Conservation (phyloP, 164 flowering plant species). For the Chimonanthus praecox region DNA sequence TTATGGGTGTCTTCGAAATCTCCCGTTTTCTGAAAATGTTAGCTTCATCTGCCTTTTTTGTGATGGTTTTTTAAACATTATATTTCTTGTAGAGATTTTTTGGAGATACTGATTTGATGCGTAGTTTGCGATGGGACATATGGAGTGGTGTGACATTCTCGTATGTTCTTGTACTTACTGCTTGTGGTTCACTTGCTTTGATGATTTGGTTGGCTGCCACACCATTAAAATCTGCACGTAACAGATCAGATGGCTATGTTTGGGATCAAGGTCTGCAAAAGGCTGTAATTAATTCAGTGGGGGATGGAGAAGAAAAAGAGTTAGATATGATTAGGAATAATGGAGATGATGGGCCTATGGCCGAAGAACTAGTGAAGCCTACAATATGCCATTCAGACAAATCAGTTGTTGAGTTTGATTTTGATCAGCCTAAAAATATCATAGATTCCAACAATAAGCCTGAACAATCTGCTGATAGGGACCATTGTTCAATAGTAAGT, state of each 20-base stretch:
- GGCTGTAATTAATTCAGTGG: conserved; percentile 18
- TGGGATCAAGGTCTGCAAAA: conserved; percentile 43
- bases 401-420: conserved; percentile 19
- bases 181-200: conserved; percentile 53
- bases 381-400: conserved; percentile 26
- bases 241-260: conserved; percentile 31
- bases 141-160: conserved; percentile 40
- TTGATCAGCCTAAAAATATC: conserved; percentile 47
- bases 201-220: conserved; percentile 87
- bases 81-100: conserved; percentile 71
- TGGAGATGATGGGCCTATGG: conserved; percentile 24
- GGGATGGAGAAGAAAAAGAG: conserved; percentile 30
- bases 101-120: conserved; percentile 84
- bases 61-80: conserved; percentile 60
- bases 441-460: conserved; percentile 43
- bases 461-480: conserved; percentile 26
- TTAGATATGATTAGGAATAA: conserved; percentile 15
- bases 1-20: conserved; percentile 69
- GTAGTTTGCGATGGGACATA: conserved; percentile 37
- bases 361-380: conserved; percentile 19
- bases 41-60: conserved; percentile 46
- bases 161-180: conserved; percentile 51
- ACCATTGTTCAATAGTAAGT: conserved; percentile 16
- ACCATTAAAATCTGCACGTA: conserved; percentile 76
- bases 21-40: conserved; percentile 66